Evolutionary conservation across 176 grass and related monocot genomes (phyloP).

Genomic region (Aegilops bicornis): DNA sequence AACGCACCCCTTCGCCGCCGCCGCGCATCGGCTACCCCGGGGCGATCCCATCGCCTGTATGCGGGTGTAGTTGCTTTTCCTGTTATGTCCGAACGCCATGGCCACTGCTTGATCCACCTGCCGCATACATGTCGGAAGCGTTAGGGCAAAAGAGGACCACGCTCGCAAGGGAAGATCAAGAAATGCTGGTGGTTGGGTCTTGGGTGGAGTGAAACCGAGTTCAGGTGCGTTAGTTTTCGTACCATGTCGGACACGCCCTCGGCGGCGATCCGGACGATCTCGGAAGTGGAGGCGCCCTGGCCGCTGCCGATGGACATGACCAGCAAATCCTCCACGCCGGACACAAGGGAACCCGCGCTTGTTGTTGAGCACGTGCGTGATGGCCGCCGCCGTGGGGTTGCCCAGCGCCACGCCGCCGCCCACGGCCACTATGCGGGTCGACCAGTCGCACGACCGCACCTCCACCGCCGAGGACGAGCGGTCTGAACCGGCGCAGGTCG

Average conservation of each 20-base stretch:
- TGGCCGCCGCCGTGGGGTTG: slow-evolving; percentile 91
- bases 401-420: slow-evolving; percentile 72
- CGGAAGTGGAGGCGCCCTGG: slow-evolving; percentile 35
- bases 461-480: slow-evolving; percentile 26
- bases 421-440: slow-evolving; percentile 62
- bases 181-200: no score
- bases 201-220: no score
- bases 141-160: neutral
- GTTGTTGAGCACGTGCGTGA: slow-evolving; percentile 98
- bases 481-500: slow-evolving; percentile 55
- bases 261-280: slow-evolving; percentile 69
- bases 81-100: slow-evolving; percentile 89
- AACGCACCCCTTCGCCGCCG: no score
- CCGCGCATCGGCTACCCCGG: no score
- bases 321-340: slow-evolving; percentile 68
- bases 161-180: no score
- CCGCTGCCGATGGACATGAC: slow-evolving; percentile 73
- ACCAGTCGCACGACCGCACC: slow-evolving; percentile 61
- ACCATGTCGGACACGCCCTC: slow-evolving; percentile 86
- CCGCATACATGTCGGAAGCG: no score
- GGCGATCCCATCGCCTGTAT: no score
- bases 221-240: neutral
- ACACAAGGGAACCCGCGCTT: slow-evolving; percentile 74
- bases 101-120: slow-evolving; percentile 97
- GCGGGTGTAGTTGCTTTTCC: slow-evolving; percentile 86